Evolutionary conservation across 2,329 filamentous ascomycete genomes (phyloP).

Genomic region (Meredithiella fracta): DNA sequence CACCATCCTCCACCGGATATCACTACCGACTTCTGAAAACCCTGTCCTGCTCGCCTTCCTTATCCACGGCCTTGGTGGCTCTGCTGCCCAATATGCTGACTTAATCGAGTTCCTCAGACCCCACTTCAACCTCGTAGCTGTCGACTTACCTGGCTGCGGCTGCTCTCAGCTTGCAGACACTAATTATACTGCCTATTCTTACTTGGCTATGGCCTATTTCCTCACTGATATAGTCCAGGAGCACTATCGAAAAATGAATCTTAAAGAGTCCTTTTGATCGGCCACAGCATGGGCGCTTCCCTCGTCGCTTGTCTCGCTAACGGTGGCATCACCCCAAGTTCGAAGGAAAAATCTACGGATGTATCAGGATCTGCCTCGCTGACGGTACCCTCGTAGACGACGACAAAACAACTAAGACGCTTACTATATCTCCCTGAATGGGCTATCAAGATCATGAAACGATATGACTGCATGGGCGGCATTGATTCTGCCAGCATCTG

Average conservation of each 20-base stretch:
- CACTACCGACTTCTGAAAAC: conserved; percentile 36
- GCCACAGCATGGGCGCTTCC: conserved; percentile 80
- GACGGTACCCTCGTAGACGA: conserved; percentile 42
- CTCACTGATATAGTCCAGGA: conserved; percentile 58
- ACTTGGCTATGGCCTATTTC: conserved; percentile 58
- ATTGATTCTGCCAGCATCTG: conserved; percentile 59
- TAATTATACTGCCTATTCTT: conserved; percentile 62
- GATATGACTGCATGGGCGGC: conserved; percentile 67
- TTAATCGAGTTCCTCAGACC: conserved; percentile 69
- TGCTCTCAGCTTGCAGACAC: conserved; percentile 56
- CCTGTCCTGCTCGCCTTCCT: conserved; percentile 75
- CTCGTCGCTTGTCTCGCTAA: conserved; percentile 55
- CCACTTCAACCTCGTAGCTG: conserved; percentile 65
- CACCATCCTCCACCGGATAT: conserved; percentile 64
- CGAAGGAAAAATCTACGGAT: conserved; percentile 37
- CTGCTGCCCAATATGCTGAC: conserved; percentile 70
- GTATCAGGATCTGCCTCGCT: conserved; percentile 67
- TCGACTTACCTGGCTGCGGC: conserved; percentile 85
- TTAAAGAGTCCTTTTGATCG: conserved; percentile 65
- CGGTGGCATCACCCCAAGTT: conserved; percentile 23
- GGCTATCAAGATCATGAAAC: conserved; percentile 60
- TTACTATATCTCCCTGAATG: conserved; percentile 53
- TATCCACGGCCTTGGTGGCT: conserved; percentile 86
- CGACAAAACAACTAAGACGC: conserved; percentile 29
- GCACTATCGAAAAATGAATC: conserved; percentile 47